Percentiles rank a stretch among this genome's conserved stretches.
Conservation (phyloP, 495 filamentous ascomycete genomes). For the Penicillium cinerascens region DNA sequence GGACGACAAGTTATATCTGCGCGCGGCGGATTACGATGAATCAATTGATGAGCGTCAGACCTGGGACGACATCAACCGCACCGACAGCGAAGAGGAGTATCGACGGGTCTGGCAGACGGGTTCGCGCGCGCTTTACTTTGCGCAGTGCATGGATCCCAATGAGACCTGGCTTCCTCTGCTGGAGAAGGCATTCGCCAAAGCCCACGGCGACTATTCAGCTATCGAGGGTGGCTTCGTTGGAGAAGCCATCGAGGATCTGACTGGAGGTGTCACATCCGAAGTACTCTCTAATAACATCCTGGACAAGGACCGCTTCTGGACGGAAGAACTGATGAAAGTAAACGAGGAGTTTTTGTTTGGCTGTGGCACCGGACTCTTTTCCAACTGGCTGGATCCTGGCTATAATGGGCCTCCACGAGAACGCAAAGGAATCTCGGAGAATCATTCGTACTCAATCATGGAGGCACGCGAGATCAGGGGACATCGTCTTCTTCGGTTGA, state of each 20-base stretch:
- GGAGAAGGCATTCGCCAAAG: slow-evolving; percentile 96
- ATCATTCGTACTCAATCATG: slow-evolving; percentile 91
- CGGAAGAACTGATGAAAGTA: slow-evolving; percentile 75
- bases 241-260: slow-evolving; percentile 90
- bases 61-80: slow-evolving; percentile 69
- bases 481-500: slow-evolving; percentile 66
- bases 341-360: slow-evolving; percentile 89
- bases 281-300: slow-evolving; percentile 78
- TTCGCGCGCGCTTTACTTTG: slow-evolving; percentile 78
- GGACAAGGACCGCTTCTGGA: slow-evolving; percentile 87
- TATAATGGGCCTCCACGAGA: slow-evolving; percentile 39
- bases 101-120: slow-evolving; percentile 70
- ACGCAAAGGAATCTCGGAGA: slow-evolving; percentile 71
- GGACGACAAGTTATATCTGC: slow-evolving; percentile 80
- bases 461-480: slow-evolving; percentile 74
- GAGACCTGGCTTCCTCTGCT: slow-evolving; percentile 94
- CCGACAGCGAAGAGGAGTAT: slow-evolving; percentile 75
- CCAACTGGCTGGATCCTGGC: slow-evolving; percentile 47
- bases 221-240: slow-evolving; percentile 84
- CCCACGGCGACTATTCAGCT: slow-evolving; percentile 79
- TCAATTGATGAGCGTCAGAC: slow-evolving; percentile 58
- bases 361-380: slow-evolving; percentile 66
- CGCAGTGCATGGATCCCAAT: slow-evolving; percentile 77
- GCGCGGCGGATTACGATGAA: slow-evolving; percentile 80
- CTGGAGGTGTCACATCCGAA: slow-evolving; percentile 84